Conservation (phyloP, 1,139 yeast species). For the Nakaseomyces delphensis region DNA sequence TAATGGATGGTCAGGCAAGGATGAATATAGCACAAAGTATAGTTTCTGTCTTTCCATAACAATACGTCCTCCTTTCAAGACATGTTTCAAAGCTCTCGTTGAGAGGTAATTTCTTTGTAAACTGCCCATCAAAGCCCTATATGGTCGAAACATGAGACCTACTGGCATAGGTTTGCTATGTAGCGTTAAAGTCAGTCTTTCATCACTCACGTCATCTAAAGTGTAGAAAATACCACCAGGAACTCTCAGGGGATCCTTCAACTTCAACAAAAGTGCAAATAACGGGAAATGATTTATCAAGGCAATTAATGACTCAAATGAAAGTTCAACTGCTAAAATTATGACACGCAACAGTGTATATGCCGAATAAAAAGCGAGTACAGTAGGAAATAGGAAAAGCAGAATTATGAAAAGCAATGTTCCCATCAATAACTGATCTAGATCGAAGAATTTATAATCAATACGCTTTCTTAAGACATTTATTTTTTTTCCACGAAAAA, state of each 20-base stretch:
- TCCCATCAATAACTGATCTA: slow-evolving; percentile 83
- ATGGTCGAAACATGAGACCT: slow-evolving; percentile 41
- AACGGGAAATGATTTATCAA: slow-evolving; percentile 76
- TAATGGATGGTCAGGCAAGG: slow-evolving; percentile 38
- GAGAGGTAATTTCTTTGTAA: slow-evolving; percentile 40
- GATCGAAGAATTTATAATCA: slow-evolving; percentile 73
- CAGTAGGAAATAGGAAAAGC: slow-evolving; percentile 75
- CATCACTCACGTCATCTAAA: slow-evolving; percentile 12
- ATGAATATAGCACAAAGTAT: slow-evolving; percentile 42
- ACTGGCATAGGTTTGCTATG: slow-evolving; percentile 39
- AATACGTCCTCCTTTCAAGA: slow-evolving; percentile 41
- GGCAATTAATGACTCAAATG: slow-evolving; percentile 55
- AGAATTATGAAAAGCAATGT: slow-evolving; percentile 78
- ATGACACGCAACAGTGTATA: slow-evolving; percentile 55
- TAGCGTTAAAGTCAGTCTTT: slow-evolving; percentile 25
- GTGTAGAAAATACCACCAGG: slow-evolving; percentile 77
- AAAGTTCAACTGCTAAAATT: slow-evolving; percentile 43
- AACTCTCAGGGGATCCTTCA: slow-evolving; percentile 73
- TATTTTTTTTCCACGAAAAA: slow-evolving; percentile 84
- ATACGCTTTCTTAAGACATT: slow-evolving; percentile 78
- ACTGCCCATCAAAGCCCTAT: slow-evolving; percentile 35
- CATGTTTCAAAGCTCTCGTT: slow-evolving; percentile 32
- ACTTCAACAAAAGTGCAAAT: slow-evolving; percentile 65
- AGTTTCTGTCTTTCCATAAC: slow-evolving; percentile 40
- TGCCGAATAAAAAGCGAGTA: slow-evolving; percentile 70